phyloP scores from a whole-genome alignment of 2,329 filamentous ascomycete genomes.

The Ascochyta koolunga region DNA sequence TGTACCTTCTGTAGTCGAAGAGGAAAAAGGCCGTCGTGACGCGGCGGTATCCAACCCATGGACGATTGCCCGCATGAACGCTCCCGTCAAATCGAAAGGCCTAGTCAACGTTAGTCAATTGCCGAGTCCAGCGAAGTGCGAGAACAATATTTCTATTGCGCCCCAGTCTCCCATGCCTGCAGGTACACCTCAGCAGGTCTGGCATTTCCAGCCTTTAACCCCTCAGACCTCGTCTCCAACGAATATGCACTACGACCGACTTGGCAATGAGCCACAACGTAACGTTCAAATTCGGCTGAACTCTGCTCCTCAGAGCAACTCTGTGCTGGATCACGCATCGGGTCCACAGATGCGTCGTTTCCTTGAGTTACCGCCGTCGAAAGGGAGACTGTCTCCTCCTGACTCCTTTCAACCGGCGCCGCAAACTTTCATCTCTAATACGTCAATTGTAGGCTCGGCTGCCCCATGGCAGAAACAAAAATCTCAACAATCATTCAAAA shows the following conservation, averaged over 20 bases:
- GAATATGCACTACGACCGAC: background rate
- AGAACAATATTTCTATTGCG: background rate
- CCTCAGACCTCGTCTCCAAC: slow-evolving; percentile 22
- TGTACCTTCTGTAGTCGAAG: slow-evolving; percentile 22
- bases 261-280: slow-evolving; percentile 14
- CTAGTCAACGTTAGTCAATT: slow-evolving; percentile 24
- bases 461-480: background rate
- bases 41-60: slow-evolving; percentile 55
- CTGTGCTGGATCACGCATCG: background rate
- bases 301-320: background rate
- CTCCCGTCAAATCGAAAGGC: slow-evolving; percentile 28
- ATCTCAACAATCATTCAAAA: slow-evolving; percentile 12
- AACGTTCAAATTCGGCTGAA: slow-evolving; percentile 14
- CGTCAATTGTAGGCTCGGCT: background rate
- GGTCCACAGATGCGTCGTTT: background rate
- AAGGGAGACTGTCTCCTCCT: background rate
- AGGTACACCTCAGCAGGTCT: slow-evolving; percentile 1
- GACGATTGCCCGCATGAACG: slow-evolving; percentile 57
- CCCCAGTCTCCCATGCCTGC: slow-evolving; percentile 12
- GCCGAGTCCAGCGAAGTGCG: slow-evolving; percentile 34
- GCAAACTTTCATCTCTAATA: background rate
- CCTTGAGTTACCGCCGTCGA: background rate
- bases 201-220: slow-evolving; percentile 18
- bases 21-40: slow-evolving; percentile 41
- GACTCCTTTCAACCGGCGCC: background rate